Evolutionary conservation across 345 rosid genomes (phyloP).

Genomic region (Euphorbia tirucalli): DNA sequence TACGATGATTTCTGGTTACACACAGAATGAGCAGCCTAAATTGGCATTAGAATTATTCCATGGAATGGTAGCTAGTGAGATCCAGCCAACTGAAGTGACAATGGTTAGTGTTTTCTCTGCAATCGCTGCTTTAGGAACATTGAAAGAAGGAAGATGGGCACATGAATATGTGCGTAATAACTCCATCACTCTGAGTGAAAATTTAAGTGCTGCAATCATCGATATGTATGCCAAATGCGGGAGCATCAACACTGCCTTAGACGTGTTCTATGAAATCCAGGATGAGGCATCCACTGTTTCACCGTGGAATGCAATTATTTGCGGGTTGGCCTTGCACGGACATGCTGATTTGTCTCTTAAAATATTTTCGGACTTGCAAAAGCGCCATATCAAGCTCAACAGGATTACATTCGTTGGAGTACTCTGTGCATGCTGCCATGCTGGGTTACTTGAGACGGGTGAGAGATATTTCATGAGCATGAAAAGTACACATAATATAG

Average conservation of each 20-base stretch:
- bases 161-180: slow-evolving; percentile 44
- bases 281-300: slow-evolving; percentile 46
- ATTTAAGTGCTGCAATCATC: slow-evolving; percentile 70
- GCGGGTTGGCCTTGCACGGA: slow-evolving; percentile 75
- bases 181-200: slow-evolving; percentile 51
- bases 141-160: slow-evolving; percentile 64
- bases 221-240: slow-evolving; percentile 98
- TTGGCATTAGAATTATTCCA: slow-evolving; percentile 56
- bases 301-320: slow-evolving; percentile 86
- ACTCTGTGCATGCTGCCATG: slow-evolving; percentile 73
- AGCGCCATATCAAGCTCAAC: slow-evolving; percentile 41
- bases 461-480: slow-evolving; percentile 54
- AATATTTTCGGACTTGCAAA: slow-evolving; percentile 50
- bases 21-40: slow-evolving; percentile 49
- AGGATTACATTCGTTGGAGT: slow-evolving; percentile 77
- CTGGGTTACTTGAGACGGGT: slow-evolving; percentile 59
- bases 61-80: slow-evolving; percentile 52
- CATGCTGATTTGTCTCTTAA: slow-evolving; percentile 52
- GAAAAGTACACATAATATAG: slow-evolving; percentile 44
- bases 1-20: slow-evolving; percentile 67
- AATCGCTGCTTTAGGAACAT: slow-evolving; percentile 50
- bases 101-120: slow-evolving; percentile 83
- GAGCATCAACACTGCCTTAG: slow-evolving; percentile 57
- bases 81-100: slow-evolving; percentile 65
- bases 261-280: slow-evolving; percentile 47